Base-by-base conservation (phyloP, 306 rosid genomes). In the Begonia peltatifolia region DNA sequence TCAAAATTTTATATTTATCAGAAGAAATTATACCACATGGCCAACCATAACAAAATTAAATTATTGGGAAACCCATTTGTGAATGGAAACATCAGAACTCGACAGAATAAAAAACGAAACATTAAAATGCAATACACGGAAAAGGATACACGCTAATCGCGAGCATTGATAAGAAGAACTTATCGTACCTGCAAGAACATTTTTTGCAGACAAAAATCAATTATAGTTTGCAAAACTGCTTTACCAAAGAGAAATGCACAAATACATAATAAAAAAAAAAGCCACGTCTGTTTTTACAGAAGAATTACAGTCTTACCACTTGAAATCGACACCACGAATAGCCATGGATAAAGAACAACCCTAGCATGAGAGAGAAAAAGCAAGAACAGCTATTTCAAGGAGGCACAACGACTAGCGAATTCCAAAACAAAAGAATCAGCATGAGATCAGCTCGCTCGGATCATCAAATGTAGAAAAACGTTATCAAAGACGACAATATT, bases 81-180 rank as follows among this genome's bases (percentile, higher is more conserved):
- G 38, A 30, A 30, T 30, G 38, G 14, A 44, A 44, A n/a, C n/a
- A 44, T 44, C 48, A 44, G 3, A 44, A 11, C 48, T 30, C 38
- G 38, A 30, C 38, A 30, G 38, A 30, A 5, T 30, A 16, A 42
- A 30, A 58, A 35, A 8, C 53, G n/a, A 58, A 57, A 57, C 14
- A 46, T 3, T 14, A 47, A 47, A 18, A 23, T 10, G 44, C 42
- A 58, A 1, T 47, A 14, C 6, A 47, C 6, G 9, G 54, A 12
- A 49, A 59, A 59, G 63, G 63, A 59, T 59, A 59, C 63, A 59
- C 50, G 36, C 99, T 92, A 15, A 94, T 86, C 58, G 99, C 99
- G 65, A 92, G 93, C 96, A 92, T 92, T 57, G 94, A 83, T 81
- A 92, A 67, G 85, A 92, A 92, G 64, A 86, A 92, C 5, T 93